Base-by-base conservation (phyloP, 371 early-diverging fungal species). In the Apophysomyces ossiformis region DNA sequence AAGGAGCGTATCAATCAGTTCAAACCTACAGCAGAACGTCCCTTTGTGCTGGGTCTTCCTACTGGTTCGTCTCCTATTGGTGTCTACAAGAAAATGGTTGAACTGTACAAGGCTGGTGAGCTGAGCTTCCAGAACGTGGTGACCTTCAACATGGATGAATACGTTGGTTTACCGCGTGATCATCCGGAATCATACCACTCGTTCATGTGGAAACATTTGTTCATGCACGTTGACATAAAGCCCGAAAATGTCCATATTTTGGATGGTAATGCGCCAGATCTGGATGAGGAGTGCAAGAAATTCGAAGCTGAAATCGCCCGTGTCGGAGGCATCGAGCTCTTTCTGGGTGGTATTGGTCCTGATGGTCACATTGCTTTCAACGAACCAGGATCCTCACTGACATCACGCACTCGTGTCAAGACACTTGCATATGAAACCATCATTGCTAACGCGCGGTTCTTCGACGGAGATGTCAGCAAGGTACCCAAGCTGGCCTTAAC, bases 321-420 rank as follows among this genome's bases (percentile, higher is more conserved):
- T 8, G 87, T 88, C 16, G 94, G 93, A 60, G 93, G 92, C 21
- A 90, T 92, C 60, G 92, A 90, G 71, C 83, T 90, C 57, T 89
- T 90, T 72, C 69, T 90, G 59, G 90, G 90, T 50, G 90, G 90
- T 54, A 93, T 93, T 60, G 93, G 94, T 18, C 93, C 93, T 8
- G 93, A 94, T 77, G 94, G 94, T 56, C 94, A 94, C 66, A 92
- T 94, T 73, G 93, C 93, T 38, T 94, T 94, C 73, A 94, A 94
- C 69, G 94, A 93, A 68, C 94, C 94, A 11, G 94, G 94, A 13
- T 92, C 92, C 43, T 93, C 93, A n/a, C 80, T 93, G 57, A 88
- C 86, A 57, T 93, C 93, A 7, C 85, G 91, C 32, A 94, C 94
- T 7, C 87, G 94, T 58, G 92, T 91, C 75, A 93, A 94, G 84